Evolutionary conservation across 345 rosid genomes (phyloP).

Genomic region (Ceriops zippeliana): DNA sequence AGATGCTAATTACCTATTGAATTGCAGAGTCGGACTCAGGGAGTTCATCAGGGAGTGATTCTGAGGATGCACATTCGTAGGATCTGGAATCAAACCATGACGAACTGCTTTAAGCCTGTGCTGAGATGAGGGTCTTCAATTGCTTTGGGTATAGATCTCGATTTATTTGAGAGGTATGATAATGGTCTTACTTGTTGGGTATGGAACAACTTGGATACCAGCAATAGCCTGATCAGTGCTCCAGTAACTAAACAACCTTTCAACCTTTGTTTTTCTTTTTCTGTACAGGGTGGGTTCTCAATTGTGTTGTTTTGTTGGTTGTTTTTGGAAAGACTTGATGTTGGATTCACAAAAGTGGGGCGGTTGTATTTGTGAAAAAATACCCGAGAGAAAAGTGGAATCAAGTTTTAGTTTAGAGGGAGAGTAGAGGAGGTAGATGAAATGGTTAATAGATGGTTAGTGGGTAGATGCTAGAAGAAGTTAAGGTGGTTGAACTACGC

Average conservation of each 20-base stretch:
- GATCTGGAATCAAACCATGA: background rate
- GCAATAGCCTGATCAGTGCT: too few relatives aligned
- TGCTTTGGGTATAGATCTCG: background rate
- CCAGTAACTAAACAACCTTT: background rate
- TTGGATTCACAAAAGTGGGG: conserved; percentile 6
- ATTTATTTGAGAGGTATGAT: background rate
- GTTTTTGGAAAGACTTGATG: background rate
- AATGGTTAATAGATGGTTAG: conserved; percentile 11
- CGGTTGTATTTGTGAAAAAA: conserved; percentile 9
- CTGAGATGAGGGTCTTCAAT: background rate
- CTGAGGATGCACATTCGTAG: conserved; percentile 34
- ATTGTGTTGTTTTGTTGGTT: conserved; percentile 19
- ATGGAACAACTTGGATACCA: background rate
- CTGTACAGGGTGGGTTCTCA: conserved; percentile 24
- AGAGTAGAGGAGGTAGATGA: conserved; percentile 15
- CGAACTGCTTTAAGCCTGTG: background rate
- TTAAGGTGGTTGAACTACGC: conserved; percentile 34
- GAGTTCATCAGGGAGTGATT: conserved; percentile 38
- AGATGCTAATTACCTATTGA: conserved; percentile 2
- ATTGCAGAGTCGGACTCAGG: conserved; percentile 36
- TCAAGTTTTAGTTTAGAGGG: conserved; percentile 21
- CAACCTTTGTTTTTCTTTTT: background rate
- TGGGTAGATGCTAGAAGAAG: conserved; percentile 15
- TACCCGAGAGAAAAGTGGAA: background rate
- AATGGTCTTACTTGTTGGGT: background rate